Percentiles rank a stretch among this genome's conserved stretches.
phyloP scores from a whole-genome alignment of 2,329 filamentous ascomycete genomes.

The Hypocreales sp. region DNA sequence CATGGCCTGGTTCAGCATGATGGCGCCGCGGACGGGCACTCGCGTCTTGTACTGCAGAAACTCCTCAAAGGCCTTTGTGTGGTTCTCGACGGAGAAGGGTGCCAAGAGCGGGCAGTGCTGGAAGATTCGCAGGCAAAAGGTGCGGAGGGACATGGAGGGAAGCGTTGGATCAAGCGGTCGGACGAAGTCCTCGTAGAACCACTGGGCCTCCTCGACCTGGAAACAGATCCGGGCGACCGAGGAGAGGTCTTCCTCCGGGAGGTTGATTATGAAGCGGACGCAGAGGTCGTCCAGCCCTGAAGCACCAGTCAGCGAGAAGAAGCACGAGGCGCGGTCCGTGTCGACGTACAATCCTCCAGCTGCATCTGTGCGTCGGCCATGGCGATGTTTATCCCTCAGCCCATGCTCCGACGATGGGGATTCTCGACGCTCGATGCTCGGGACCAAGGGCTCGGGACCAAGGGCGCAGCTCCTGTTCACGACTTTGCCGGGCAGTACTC shows the following conservation, averaged over 20 bases:
- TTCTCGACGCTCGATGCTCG: no score
- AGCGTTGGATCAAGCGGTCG: conserved; percentile 73
- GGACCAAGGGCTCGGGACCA: no score
- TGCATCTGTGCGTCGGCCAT: conserved; percentile 71
- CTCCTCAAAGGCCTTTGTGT: conserved; percentile 73
- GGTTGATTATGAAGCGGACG: conserved; percentile 95
- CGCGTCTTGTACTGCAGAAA: conserved; percentile 91
- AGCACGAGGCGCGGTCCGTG: no score
- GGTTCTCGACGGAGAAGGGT: conserved; percentile 61
- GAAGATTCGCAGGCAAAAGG: conserved; percentile 82
- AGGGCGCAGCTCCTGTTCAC: no score
- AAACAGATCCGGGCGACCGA: conserved; percentile 93
- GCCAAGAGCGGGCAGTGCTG: conserved; percentile 84
- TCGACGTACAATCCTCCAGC: conserved; percentile 66
- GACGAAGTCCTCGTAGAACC: conserved; percentile 99
- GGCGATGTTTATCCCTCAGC: conserved; percentile 24
- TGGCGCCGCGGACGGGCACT: conserved; percentile 85
- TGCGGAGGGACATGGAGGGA: conserved; percentile 70
- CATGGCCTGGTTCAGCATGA: conserved; percentile 88
- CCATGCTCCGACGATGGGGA: conserved; percentile 14
- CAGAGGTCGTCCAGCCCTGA: conserved; percentile 92
- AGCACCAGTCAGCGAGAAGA: no score
- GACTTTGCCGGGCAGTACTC: conserved; percentile 16
- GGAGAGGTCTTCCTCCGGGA: conserved; percentile 78
- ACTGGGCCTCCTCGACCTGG: conserved; percentile 97